These are phyloP conservation scores for Paramyrothecium roridum DNA, from an alignment of 2,329 filamentous ascomycete species.

Conservation along the genomic window DNA sequence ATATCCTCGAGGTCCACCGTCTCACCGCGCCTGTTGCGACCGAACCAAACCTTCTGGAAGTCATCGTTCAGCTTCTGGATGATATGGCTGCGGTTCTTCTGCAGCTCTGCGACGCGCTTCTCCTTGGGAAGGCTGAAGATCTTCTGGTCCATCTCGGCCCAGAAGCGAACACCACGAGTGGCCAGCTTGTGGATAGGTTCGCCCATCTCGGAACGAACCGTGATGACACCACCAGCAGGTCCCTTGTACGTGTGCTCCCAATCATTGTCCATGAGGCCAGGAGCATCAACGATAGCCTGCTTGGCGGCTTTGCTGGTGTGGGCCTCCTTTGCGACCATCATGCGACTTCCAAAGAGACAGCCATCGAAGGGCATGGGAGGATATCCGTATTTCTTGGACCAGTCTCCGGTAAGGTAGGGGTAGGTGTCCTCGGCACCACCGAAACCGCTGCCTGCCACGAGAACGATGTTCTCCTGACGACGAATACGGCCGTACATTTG, in stretches of 20 bases:
- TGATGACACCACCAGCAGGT: constrained; percentile 88
- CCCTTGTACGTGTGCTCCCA: constrained; percentile 96
- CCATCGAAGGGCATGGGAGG: constrained; percentile 94
- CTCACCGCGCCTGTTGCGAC: constrained; percentile 74
- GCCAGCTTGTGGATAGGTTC: constrained; percentile 99
- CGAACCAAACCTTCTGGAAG: constrained; percentile 97
- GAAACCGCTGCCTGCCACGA: constrained; percentile 89
- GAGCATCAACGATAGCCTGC: constrained; percentile 83
- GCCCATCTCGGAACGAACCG: constrained; percentile 97
- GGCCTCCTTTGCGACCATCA: constrained; percentile 94
- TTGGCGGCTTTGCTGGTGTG: constrained; percentile 85
- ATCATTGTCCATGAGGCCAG: constrained; percentile 74
- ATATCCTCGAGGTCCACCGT: constrained; percentile 90
- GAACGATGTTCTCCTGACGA: constrained; percentile 79
- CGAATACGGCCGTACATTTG: constrained; percentile 89
- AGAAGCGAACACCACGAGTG: constrained; percentile 92
- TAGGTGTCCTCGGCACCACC: constrained; percentile 88
- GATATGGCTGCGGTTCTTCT: constrained; percentile 85
- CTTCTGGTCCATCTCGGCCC: constrained; percentile 98
- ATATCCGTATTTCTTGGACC: constrained; percentile 84
- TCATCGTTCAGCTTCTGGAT: constrained; percentile 95
- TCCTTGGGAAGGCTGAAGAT: constrained; percentile 96
- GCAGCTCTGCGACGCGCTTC: constrained; percentile 82
- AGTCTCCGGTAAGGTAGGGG: constrained; percentile 84
- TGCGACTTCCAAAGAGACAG: constrained; percentile 83